phyloP scores from a whole-genome alignment of 495 filamentous ascomycete genomes.

The Aspergillus wentii region DNA sequence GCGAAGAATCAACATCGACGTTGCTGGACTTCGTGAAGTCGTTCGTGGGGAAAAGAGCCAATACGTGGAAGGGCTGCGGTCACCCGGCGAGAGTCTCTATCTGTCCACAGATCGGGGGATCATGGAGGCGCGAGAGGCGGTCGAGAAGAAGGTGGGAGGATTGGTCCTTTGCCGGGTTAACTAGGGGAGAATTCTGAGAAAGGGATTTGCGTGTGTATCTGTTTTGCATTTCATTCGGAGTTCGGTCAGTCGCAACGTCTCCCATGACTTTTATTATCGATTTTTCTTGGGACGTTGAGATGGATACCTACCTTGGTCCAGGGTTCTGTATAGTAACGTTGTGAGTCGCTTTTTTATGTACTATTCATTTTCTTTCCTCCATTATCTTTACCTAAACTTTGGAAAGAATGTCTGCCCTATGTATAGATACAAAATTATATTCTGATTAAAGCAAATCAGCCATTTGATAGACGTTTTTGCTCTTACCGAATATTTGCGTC shows the following conservation, averaged over 20 bases:
- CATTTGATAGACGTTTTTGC: too few relatives aligned
- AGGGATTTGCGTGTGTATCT: slow-evolving; percentile 12
- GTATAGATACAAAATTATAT: slow-evolving; percentile 1
- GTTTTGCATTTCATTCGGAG: slow-evolving; percentile 41
- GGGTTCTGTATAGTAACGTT: slow-evolving; percentile 37
- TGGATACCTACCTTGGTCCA: slow-evolving; percentile 29
- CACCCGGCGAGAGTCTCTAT: slow-evolving; percentile 80
- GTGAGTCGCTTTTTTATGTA: slow-evolving; percentile 13
- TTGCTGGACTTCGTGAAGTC: slow-evolving; percentile 54
- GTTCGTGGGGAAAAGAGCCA: slow-evolving; percentile 60
- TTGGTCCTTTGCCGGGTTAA: slow-evolving; percentile 71
- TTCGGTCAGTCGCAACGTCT: slow-evolving; percentile 38
- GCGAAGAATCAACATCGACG: slow-evolving; percentile 60
- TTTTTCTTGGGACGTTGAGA: slow-evolving; percentile 31
- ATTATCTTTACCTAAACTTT: background rate
- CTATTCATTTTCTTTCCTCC: slow-evolving; percentile 1
- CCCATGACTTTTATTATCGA: slow-evolving; percentile 19
- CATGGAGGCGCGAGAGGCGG: slow-evolving; percentile 80
- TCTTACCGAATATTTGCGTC: too few relatives aligned
- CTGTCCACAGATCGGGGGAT: slow-evolving; percentile 74
- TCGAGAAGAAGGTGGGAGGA: slow-evolving; percentile 80
- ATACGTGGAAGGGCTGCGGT: slow-evolving; percentile 65
- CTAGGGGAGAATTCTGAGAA: slow-evolving; percentile 8
- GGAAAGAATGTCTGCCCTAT: background rate
- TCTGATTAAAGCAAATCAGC: too few relatives aligned